These are phyloP conservation scores for Setaria italica DNA, from an alignment of 202 grass and related monocot species.

Conservation along the genomic window DNA sequence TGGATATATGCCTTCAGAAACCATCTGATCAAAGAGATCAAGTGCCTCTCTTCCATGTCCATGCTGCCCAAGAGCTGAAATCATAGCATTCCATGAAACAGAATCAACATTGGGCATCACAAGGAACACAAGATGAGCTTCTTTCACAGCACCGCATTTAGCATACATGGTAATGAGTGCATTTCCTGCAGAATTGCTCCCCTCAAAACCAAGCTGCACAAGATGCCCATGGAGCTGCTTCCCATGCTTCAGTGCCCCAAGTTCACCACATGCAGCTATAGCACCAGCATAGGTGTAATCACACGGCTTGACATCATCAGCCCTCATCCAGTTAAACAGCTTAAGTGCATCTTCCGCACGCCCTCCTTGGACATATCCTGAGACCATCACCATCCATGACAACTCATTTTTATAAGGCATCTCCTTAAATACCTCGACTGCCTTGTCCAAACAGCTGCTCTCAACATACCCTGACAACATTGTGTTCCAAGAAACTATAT, in stretches of 20 bases:
- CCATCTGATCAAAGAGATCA: conserved; percentile 79
- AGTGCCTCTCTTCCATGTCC: conserved; percentile 75
- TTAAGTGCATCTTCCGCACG: conserved; percentile 67
- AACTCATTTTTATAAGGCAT: conserved; percentile 83
- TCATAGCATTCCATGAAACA: conserved; percentile 95
- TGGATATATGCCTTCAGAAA: conserved; percentile 61
- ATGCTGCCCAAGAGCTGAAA: conserved; percentile 84
- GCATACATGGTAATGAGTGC: conserved; percentile 93
- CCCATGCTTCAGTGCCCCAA: conserved; percentile 66
- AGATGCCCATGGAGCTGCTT: conserved; percentile 82
- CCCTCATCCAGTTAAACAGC: conserved; percentile 71
- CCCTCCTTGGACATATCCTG: conserved; percentile 81
- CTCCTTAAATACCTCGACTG: conserved; percentile 62
- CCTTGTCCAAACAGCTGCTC: conserved; percentile 53
- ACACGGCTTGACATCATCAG: conserved; percentile 60
- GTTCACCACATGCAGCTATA: conserved; percentile 83
- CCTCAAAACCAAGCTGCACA: conserved; percentile 68
- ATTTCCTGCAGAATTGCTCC: conserved; percentile 85
- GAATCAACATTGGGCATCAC: conserved; percentile 75
- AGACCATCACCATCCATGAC: conserved; percentile 94
- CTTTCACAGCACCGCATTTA: conserved; percentile 76
- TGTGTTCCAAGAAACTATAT: conserved; percentile 91
- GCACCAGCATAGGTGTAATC: conserved; percentile 82
- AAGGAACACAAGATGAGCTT: conserved; percentile 67
- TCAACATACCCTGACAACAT: conserved; percentile 83